Evolutionary conservation across 2,329 filamentous ascomycete genomes (phyloP), one percentile per base, ranked within the genome.

Genomic region (Penicillium vulpinum): DNA sequence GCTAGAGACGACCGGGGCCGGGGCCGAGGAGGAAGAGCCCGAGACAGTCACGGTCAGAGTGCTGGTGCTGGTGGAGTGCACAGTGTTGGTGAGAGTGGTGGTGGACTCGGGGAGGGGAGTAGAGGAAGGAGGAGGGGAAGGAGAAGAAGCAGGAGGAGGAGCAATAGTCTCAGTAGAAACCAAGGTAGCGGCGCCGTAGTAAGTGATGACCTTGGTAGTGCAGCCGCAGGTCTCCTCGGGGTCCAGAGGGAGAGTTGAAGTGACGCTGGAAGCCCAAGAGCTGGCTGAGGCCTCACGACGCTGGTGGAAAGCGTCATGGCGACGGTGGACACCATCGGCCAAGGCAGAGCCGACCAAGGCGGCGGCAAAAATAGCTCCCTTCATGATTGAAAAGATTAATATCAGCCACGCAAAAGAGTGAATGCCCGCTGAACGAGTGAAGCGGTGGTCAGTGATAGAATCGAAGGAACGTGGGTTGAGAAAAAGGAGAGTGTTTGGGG

Each of bases 341-440:
- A 78, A 76, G 78, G 81, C 75, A 54, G 79, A 78, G 66, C 78
- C 78, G 62, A 81, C 73, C 46, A 81, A 67, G 57, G 77, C 77
- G 59, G 79, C 80, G 63, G 87, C 84, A 68, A 90, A 76, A 70
- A 89, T 74, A 71, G 82, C 81, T 71, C 82, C 86, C 88, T 90
- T 94, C 90, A 94, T 94, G 40, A n/a, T 72, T 88, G 79, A 26
- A 63, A 50, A 39, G 55, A 35, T n/a, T 43, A 50, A 51, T 18
- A 53, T 56, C 35, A 49, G 51, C 60, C 59, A 50, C 60, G 48
- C 48, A 59, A 71, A 69, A 75, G 88, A 72, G 89, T 78, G 87
- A 90, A 81, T 86, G 88, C 85, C 89, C 89, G 90, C 90, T 92
- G 80, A 93, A 92, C 77, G 90, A 72, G 75, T 77, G 69, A 75